Percentiles rank a stretch among this genome's conserved stretches.
Conservation (phyloP, 768 basidiomycete genomes). For the Collybia nuda region DNA sequence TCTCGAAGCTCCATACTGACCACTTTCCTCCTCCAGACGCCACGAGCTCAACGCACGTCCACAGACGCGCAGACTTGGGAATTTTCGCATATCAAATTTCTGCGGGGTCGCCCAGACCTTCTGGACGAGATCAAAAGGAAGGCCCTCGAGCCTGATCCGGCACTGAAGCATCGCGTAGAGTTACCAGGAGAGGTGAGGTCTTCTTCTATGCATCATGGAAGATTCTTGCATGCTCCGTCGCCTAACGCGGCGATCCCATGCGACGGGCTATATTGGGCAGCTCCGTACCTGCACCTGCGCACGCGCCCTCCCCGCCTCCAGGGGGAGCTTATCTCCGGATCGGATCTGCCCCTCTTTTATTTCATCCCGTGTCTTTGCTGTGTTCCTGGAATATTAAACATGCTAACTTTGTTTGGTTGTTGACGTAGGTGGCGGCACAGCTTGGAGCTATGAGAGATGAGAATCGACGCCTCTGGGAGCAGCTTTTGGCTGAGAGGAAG, state of each 20-base stretch:
- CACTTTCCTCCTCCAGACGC: conserved; percentile 46
- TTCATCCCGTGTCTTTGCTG: neutral
- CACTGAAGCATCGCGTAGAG: conserved; percentile 70
- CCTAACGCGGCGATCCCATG: neutral
- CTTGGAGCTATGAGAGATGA: conserved; percentile 72
- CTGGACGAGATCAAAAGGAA: conserved; percentile 87
- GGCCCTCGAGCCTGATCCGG: conserved; percentile 78
- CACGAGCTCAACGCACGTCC: conserved; percentile 79
- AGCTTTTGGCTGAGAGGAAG: conserved; percentile 52
- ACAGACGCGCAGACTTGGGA: conserved; percentile 86
- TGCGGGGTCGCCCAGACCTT: conserved; percentile 77
- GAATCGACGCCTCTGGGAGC: conserved; percentile 62
- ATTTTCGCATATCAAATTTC: conserved; percentile 85
- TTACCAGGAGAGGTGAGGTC: conserved; percentile 73
- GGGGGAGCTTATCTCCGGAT: too few relatives aligned
- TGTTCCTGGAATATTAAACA: too few relatives aligned
- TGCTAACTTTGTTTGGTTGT: too few relatives aligned
- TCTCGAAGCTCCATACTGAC: neutral
- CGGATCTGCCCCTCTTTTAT: neutral
- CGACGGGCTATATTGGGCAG: neutral
- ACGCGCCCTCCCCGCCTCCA: too few relatives aligned
- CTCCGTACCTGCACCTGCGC: neutral
- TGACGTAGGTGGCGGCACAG: conserved; percentile 53
- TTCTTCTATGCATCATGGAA: too few relatives aligned
- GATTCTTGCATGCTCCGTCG: conserved; percentile 17